Conservation (phyloP, 2,329 filamentous ascomycete species). For the Monosporascus sp. region DNA sequence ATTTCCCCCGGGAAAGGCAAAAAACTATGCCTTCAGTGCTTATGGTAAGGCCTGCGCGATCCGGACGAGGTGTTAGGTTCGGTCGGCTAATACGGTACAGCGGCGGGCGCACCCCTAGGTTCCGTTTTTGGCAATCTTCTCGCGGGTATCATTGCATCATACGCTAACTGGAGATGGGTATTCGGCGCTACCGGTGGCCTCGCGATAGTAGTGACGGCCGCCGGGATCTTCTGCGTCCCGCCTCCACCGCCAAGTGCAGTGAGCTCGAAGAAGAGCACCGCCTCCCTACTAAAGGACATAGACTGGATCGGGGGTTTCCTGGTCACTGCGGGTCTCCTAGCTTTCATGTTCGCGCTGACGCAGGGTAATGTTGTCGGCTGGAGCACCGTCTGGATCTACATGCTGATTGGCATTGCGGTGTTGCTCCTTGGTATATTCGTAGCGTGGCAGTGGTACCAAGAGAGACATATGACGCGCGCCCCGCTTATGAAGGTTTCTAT, state of each 20-base stretch:
- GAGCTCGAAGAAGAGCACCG: slow-evolving; percentile 12
- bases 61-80: neutral
- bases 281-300: slow-evolving; percentile 40
- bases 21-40: slow-evolving; percentile 64
- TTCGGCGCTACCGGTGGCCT: slow-evolving; percentile 61
- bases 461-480: slow-evolving; percentile 41
- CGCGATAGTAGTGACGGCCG: slow-evolving; percentile 49
- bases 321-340: slow-evolving; percentile 56
- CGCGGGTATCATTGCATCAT: slow-evolving; percentile 58
- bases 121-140: slow-evolving; percentile 61
- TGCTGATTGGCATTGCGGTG: slow-evolving; percentile 53
- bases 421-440: slow-evolving; percentile 52
- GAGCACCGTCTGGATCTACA: slow-evolving; percentile 56
- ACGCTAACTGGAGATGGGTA: slow-evolving; percentile 60
- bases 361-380: slow-evolving; percentile 67
- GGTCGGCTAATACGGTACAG: slow-evolving; percentile 22
- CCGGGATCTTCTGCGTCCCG: slow-evolving; percentile 57
- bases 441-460: slow-evolving; percentile 56
- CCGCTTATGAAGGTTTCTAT: slow-evolving; percentile 64
- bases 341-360: slow-evolving; percentile 61
- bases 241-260: slow-evolving; percentile 32
- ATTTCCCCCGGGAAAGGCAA: slow-evolving; percentile 61
- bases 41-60: slow-evolving; percentile 40
- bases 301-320: slow-evolving; percentile 64
- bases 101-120: slow-evolving; percentile 60